A percentile compares a stretch with the other conserved stretches of the same genome.
phyloP scores from a whole-genome alignment of 2,329 filamentous ascomycete genomes.

The Exophiala sp. region DNA sequence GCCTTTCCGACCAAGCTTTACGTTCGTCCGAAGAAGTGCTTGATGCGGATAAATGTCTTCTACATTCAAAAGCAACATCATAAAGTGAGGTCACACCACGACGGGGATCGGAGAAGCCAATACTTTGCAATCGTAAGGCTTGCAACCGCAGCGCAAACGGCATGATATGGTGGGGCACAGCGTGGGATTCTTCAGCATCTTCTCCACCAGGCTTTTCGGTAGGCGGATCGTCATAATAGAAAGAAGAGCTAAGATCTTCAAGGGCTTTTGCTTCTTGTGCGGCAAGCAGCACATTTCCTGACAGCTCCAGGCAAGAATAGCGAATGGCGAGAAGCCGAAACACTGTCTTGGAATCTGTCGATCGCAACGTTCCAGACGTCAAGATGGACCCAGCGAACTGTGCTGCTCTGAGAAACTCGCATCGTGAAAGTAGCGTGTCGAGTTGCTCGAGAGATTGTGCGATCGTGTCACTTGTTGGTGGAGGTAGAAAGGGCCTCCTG shows the following conservation, averaged over 20 bases:
- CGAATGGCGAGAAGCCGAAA: slow-evolving; percentile 77
- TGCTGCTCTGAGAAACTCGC: slow-evolving; percentile 78
- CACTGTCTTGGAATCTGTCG: slow-evolving; percentile 60
- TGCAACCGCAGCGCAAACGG: slow-evolving; percentile 86
- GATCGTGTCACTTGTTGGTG: slow-evolving; percentile 57
- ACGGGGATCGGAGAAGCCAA: slow-evolving; percentile 80
- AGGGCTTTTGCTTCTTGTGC: slow-evolving; percentile 61
- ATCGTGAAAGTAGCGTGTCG: slow-evolving; percentile 62
- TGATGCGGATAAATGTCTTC: slow-evolving; percentile 56
- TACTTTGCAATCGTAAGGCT: slow-evolving; percentile 75
- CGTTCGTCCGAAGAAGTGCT: slow-evolving; percentile 53
- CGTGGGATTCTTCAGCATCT: slow-evolving; percentile 59
- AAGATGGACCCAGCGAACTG: slow-evolving; percentile 42
- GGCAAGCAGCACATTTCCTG: slow-evolving; percentile 67
- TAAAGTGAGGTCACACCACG: slow-evolving; percentile 87
- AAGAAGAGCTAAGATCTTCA: slow-evolving; percentile 59
- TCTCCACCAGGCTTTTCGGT: slow-evolving; percentile 23
- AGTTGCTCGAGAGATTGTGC: slow-evolving; percentile 45
- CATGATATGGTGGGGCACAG: slow-evolving; percentile 67
- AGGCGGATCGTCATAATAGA: slow-evolving; percentile 40
- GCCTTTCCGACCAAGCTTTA: slow-evolving; percentile 65
- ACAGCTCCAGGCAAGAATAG: slow-evolving; percentile 75
- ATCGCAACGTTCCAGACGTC: slow-evolving; percentile 40
- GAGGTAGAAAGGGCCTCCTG: slow-evolving; percentile 61
- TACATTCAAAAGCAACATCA: slow-evolving; percentile 76